Evolutionary conservation across 306 rosid species (phyloP), one percentile per base, ranked within the genome.

Genomic region (Vigna radiata): DNA sequence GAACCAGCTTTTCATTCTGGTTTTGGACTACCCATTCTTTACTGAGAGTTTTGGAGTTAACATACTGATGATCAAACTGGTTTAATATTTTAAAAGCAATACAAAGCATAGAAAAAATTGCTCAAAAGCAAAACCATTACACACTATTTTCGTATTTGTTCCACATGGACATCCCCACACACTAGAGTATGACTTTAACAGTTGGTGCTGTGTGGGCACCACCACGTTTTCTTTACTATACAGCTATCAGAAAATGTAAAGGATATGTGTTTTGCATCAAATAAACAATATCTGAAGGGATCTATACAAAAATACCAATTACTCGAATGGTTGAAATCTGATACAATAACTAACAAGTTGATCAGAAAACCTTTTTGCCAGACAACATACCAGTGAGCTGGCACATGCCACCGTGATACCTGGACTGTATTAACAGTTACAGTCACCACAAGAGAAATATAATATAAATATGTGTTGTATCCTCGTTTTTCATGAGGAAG

Each of bases 181-280:
- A 64, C 79, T 78, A 86, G 55, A 43, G 41, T 29, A 54, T 77
- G 83, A 81, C 73, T 77, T 29, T 46, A 77, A 65, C 60, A 59
- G 60, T 52, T 27, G 77, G 89, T 75, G 81, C 47, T 70, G 16
- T 63, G 86, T 43, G 81, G 87, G 85, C 9, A 62, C 87, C 87
- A 79, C 91, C 90, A 79, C 54, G 83, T 81, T 83, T 72, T 76
- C 79, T 82, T 33, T 86, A 89, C 85, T 82, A 86, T 77, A 82
- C 89, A 87, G 87, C 96, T 85, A 85, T 81, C 89, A 72, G 31
- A 39, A 16, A 83, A 75, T 63, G 48, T 48, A 19, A 77, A 17
- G 53, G 72, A 37, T 84, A 36, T 81, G 33, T 75, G 63, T 19
- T 72, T 64, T 18, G 55, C 27, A 62, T 76, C 79, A 81, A 88